Percentiles rank a stretch among this genome's conserved stretches.
phyloP scores from a whole-genome alignment of 495 filamentous ascomycete genomes.

The Glonium stellatum region DNA sequence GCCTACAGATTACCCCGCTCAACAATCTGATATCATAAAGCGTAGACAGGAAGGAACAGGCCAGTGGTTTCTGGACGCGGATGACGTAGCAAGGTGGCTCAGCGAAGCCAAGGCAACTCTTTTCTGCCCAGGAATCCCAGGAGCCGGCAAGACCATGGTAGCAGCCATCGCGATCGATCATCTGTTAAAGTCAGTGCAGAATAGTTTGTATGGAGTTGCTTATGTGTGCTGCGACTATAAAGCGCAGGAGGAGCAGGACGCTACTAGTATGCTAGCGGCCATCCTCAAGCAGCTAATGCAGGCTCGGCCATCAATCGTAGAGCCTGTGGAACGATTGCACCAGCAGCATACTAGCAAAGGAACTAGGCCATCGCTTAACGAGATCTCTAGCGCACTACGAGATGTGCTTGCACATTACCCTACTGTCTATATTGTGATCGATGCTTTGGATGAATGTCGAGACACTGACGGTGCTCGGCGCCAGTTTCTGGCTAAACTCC shows the following conservation, averaged over 20 bases:
- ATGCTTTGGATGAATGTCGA: constrained; percentile 43
- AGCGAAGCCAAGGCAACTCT: constrained; percentile 23
- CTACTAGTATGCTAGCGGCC: constrained; percentile 31
- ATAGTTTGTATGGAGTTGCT: constrained; percentile 31
- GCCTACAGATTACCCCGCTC: constrained; percentile 15
- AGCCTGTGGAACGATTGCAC: not conserved
- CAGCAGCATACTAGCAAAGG: not conserved
- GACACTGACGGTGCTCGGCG: constrained; percentile 28
- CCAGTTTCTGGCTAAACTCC: constrained; percentile 32
- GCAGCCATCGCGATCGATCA: constrained; percentile 31
- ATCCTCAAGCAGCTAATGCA: constrained; percentile 38
- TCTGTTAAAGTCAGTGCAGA: constrained; percentile 14
- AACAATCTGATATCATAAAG: constrained; percentile 34
- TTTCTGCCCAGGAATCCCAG: constrained; percentile 38
- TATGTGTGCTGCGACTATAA: constrained; percentile 41
- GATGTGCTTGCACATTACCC: constrained; percentile 25
- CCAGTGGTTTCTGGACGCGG: constrained; percentile 37
- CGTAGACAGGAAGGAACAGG: constrained; percentile 35
- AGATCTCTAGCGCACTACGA: constrained; percentile 22
- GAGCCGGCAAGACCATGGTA: constrained; percentile 26
- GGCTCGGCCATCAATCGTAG: constrained; percentile 17
- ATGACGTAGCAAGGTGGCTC: constrained; percentile 34
- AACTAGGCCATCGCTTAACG: not conserved
- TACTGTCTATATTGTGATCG: constrained; percentile 40
- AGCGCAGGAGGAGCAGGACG: constrained; percentile 32